phyloP scores from a whole-genome alignment of 2,329 filamentous ascomycete genomes.

The Microascus cirrosus region DNA sequence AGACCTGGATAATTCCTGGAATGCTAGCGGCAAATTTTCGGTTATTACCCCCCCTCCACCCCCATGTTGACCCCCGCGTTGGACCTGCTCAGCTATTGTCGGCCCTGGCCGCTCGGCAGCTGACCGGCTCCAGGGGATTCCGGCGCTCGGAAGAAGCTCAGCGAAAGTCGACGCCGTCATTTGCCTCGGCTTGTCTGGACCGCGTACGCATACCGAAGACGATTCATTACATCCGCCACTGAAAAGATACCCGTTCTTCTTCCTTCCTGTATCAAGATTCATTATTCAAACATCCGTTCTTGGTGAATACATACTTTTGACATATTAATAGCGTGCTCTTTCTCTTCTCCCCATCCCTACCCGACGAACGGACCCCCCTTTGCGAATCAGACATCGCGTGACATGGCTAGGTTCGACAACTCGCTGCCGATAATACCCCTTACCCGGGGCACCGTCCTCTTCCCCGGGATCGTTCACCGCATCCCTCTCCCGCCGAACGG shows the following conservation, averaged over 20 bases:
- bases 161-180: constrained; percentile 1
- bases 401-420: constrained; percentile 12
- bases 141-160: not conserved
- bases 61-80: not conserved
- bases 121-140: not conserved
- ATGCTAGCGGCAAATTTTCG: not conserved
- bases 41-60: not conserved
- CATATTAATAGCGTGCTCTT: not conserved
- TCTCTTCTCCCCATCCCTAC: constrained; percentile 13
- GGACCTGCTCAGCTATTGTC: too few species aligned
- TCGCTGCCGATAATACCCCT: constrained; percentile 72
- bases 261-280: not conserved
- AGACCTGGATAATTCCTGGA: not conserved
- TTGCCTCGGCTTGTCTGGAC: constrained; percentile 4
- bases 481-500: constrained; percentile 71
- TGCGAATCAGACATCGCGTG: not conserved
- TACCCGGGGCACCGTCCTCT: constrained; percentile 66
- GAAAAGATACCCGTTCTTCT: not conserved
- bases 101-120: constrained; percentile 2
- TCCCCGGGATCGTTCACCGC: constrained; percentile 76
- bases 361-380: not conserved
- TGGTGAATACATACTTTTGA: not conserved
- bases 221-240: not conserved
- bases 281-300: not conserved
- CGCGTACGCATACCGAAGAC: not conserved